A percentile compares a stretch with the other conserved stretches of the same genome.
phyloP scores from a whole-genome alignment of 129 eudicot genomes.

The Chrysanthemum seticuspe region DNA sequence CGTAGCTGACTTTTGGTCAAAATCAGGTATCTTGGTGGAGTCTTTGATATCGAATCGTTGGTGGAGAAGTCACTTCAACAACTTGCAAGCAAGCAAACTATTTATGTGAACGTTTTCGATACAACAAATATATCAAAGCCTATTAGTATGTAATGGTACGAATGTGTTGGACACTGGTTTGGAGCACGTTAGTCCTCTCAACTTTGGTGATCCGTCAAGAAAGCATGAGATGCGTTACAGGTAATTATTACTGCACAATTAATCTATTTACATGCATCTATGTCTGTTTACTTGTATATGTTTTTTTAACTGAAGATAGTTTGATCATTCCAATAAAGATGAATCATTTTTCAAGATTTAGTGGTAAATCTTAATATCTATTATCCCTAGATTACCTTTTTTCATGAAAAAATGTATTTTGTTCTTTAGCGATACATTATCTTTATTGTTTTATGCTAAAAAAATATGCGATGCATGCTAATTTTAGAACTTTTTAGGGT shows the following conservation, averaged over 20 bases:
- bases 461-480: background rate
- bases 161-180: slow-evolving; percentile 50
- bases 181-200: slow-evolving; percentile 70
- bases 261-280: slow-evolving; percentile 10
- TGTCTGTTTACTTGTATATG: background rate
- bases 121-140: slow-evolving; percentile 73
- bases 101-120: slow-evolving; percentile 85
- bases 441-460: background rate
- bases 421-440: too few species aligned
- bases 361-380: background rate
- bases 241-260: slow-evolving; percentile 32
- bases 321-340: background rate
- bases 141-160: slow-evolving; percentile 92
- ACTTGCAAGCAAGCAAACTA: slow-evolving; percentile 95
- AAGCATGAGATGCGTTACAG: slow-evolving; percentile 98
- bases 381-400: too few species aligned
- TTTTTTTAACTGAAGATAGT: background rate
- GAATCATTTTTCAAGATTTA: slow-evolving; percentile 4
- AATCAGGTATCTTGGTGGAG: slow-evolving; percentile 90
- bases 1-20: slow-evolving; percentile 14
- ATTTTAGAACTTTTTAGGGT: background rate
- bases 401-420: too few species aligned
- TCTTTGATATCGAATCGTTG: slow-evolving; percentile 87
- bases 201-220: slow-evolving; percentile 92
- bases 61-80: slow-evolving; percentile 97